Evolutionary conservation across 129 eudicot species (phyloP), one percentile per base, ranked within the genome.

Genomic region (Silybum marianum): DNA sequence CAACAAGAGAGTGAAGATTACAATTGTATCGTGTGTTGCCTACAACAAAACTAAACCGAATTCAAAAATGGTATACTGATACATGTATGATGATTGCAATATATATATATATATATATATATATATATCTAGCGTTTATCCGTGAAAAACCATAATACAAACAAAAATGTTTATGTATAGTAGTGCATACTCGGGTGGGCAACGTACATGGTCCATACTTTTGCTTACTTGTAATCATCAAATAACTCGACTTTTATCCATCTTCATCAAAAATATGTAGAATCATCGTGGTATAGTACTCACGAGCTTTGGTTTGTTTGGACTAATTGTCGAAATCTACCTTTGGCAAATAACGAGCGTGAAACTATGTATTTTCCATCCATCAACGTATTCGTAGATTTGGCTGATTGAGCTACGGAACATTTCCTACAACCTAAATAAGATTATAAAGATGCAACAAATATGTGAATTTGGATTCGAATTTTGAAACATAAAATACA

Each of bases 131-230:
- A 74, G 28, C 21, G 75, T 74, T 39, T 81, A 54, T 38, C 79
- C 40, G 22, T n/a, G 12, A 34, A 60, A n/a, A 42, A 80, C 69
- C 83, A 1, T 19, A 66, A 74, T 9, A 12, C 21, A 75, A 74
- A 42, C 24, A 44, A 13, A 22, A 26, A 32, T 18, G 66, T 58
- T 18, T 39, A 23, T 67, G 22, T 81, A 65, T 66, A 66, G 4
- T 74, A 38, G 65, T 48, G 36, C 73, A 74, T 69, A 81, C 76
- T 40, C 46, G 22, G 84, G 22, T 81, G 74, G 63, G 72, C 38
- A 34, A 36, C 3, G 23, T n/a, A 10, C 39, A 30, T 3, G 23
- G 19, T 77, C 65, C 73, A 36, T 65, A 13, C 62, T 77, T 62
- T 32, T 60, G 71, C 21, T 66, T 24, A 65, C 73, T 22, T 63